Conservation (phyloP, 1,284 basidiomycete species). For the Apiotrichum laibachii region DNA sequence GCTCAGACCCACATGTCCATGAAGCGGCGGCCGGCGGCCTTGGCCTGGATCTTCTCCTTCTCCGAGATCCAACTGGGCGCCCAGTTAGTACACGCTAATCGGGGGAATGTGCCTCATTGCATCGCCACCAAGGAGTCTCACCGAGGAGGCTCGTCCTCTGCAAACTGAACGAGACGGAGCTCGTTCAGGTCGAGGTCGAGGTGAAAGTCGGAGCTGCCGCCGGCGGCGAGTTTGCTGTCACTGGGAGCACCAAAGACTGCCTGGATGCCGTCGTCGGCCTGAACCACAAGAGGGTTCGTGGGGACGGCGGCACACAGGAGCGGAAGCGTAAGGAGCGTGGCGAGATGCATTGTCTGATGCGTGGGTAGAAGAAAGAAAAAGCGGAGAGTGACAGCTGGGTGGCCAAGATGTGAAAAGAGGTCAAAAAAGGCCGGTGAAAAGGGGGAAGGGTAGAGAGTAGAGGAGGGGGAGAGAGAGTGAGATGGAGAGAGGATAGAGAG, state of each 20-base stretch:
- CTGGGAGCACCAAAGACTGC: neutral
- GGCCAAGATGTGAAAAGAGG: neutral
- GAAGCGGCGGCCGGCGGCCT: conserved; percentile 62
- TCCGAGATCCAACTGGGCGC: conserved; percentile 71
- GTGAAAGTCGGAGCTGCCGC: conserved; percentile 7
- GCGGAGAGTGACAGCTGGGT: neutral
- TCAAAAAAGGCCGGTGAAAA: neutral
- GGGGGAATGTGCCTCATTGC: neutral
- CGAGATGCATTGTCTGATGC: conserved; percentile 33
- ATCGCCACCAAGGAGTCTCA: conserved; percentile 16
- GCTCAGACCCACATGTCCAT: conserved; percentile 70
- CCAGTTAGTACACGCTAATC: neutral
- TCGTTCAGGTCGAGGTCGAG: conserved; percentile 66
- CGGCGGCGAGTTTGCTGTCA: neutral
- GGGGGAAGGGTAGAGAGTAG: neutral
- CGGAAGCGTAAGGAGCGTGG: conserved; percentile 33
- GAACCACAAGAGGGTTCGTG: conserved; percentile 15
- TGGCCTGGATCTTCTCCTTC: conserved; percentile 77
- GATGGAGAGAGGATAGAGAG: too few relatives aligned
- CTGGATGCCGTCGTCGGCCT: conserved; percentile 4
- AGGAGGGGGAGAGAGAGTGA: neutral
- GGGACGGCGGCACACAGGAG: conserved; percentile 39
- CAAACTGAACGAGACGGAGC: conserved; percentile 69
- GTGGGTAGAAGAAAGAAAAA: neutral
- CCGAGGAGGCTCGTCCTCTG: conserved; percentile 60